phyloP scores from a whole-genome alignment of 1,139 yeast species.

The Pichia sp. region DNA sequence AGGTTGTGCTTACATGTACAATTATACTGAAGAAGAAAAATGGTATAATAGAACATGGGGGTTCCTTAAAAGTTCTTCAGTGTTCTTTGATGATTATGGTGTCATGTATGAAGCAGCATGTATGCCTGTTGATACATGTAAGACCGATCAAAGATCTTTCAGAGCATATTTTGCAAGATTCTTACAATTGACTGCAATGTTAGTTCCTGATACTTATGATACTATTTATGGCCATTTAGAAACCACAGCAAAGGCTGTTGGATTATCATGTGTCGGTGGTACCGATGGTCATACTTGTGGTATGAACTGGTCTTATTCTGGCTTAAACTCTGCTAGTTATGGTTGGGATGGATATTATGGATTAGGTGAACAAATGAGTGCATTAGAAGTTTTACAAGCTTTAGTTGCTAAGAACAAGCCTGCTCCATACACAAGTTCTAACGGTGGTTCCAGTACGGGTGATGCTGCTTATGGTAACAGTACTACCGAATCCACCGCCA shows the following conservation, averaged over 20 bases:
- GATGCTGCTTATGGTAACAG: constrained; percentile 59
- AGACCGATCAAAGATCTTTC: constrained; percentile 89
- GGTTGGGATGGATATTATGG: constrained; percentile 86
- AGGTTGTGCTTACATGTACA: constrained; percentile 83
- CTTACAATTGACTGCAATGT: constrained; percentile 68
- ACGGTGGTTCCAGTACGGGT: constrained; percentile 64
- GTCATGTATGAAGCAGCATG: constrained; percentile 84
- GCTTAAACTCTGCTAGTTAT: not conserved
- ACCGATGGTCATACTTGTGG: constrained; percentile 91
- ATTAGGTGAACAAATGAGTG: constrained; percentile 92
- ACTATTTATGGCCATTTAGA: constrained; percentile 51
- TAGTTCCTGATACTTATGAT: constrained; percentile 63
- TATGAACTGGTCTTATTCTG: constrained; percentile 60
- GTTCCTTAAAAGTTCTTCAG: constrained; percentile 40
- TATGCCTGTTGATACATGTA: constrained; percentile 61
- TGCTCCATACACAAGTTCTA: constrained; percentile 54
- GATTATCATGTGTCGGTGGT: constrained; percentile 84
- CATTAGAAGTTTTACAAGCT: constrained; percentile 74
- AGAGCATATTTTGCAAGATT: constrained; percentile 79
- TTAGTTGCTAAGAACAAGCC: constrained; percentile 52
- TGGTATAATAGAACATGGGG: constrained; percentile 67
- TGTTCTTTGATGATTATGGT: constrained; percentile 51
- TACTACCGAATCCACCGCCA: constrained; percentile 25
- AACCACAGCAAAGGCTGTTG: constrained; percentile 76
- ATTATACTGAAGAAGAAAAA: constrained; percentile 59